phyloP scores from a whole-genome alignment of 2,329 filamentous ascomycete genomes.

The Coniella vitis region DNA sequence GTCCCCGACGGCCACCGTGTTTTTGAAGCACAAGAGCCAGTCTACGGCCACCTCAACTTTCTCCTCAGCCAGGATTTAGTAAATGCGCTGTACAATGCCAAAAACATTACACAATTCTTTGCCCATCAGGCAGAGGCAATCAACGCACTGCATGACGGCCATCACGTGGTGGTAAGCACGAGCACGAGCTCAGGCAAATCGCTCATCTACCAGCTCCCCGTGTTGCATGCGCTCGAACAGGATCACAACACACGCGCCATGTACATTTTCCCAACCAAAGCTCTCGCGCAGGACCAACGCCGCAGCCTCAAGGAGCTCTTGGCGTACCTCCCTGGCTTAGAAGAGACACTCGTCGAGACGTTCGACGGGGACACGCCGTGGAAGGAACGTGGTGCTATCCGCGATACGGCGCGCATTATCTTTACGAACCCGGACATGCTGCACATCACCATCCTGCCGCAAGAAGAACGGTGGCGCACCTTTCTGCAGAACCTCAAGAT shows the following conservation, averaged over 20 bases:
- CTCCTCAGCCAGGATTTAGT: constrained; percentile 83
- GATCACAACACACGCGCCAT: constrained; percentile 75
- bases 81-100: constrained; percentile 92
- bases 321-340: constrained; percentile 69
- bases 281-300: constrained; percentile 88
- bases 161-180: constrained; percentile 86
- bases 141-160: constrained; percentile 74
- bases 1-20: constrained; percentile 89
- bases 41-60: constrained; percentile 80
- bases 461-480: constrained; percentile 81
- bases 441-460: constrained; percentile 85
- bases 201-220: constrained; percentile 93
- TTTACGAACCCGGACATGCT: constrained; percentile 99
- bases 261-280: constrained; percentile 98
- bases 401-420: constrained; percentile 84
- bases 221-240: constrained; percentile 77
- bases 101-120: constrained; percentile 78
- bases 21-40: constrained; percentile 75
- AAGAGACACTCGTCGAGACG: constrained; percentile 76
- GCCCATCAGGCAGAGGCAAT: constrained; percentile 91
- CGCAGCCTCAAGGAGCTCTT: constrained; percentile 82
- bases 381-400: constrained; percentile 67
- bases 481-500: constrained; percentile 87
- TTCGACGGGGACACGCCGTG: constrained; percentile 95
- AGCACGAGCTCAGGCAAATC: constrained; percentile 97